These are phyloP conservation scores for Anthracocystis setariae DNA, from an alignment of 1,284 basidiomycete genomes.

Conservation along the genomic window DNA sequence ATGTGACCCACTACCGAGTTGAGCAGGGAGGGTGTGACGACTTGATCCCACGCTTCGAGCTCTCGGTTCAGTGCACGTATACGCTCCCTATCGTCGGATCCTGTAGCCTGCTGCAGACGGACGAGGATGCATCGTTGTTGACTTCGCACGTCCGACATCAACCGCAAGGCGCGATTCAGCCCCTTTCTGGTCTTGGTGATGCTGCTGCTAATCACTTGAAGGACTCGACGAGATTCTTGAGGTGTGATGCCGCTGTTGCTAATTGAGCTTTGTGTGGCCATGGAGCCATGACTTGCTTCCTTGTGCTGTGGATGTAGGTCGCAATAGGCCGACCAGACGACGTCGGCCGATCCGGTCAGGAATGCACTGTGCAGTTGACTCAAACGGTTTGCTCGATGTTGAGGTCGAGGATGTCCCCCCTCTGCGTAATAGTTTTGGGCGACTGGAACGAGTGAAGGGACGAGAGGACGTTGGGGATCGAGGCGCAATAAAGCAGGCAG, in stretches of 20 bases:
- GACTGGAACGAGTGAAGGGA: slow-evolving; percentile 13
- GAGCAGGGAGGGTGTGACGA: slow-evolving; percentile 23
- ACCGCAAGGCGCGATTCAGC: slow-evolving; percentile 17
- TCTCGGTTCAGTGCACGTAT: slow-evolving; percentile 6
- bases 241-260: slow-evolving; percentile 5
- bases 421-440: neutral
- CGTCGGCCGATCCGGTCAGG: slow-evolving; percentile 23
- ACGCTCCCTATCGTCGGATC: neutral
- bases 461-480: slow-evolving; percentile 12
- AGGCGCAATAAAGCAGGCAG: slow-evolving; percentile 20
- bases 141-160: slow-evolving; percentile 25
- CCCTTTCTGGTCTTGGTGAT: slow-evolving; percentile 18
- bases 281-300: neutral
- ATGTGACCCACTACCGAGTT: slow-evolving; percentile 15
- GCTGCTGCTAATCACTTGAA: slow-evolving; percentile 16
- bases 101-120: slow-evolving; percentile 20
- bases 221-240: slow-evolving; percentile 9
- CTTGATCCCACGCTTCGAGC: slow-evolving; percentile 22
- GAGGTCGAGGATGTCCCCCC: neutral
- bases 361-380: slow-evolving; percentile 23
- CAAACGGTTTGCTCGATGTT: slow-evolving; percentile 17
- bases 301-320: slow-evolving; percentile 1
- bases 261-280: neutral
- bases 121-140: slow-evolving; percentile 27
- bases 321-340: slow-evolving; percentile 26